phyloP scores from a whole-genome alignment of 2,329 filamentous ascomycete genomes.

The Periconia macrospinosa region DNA sequence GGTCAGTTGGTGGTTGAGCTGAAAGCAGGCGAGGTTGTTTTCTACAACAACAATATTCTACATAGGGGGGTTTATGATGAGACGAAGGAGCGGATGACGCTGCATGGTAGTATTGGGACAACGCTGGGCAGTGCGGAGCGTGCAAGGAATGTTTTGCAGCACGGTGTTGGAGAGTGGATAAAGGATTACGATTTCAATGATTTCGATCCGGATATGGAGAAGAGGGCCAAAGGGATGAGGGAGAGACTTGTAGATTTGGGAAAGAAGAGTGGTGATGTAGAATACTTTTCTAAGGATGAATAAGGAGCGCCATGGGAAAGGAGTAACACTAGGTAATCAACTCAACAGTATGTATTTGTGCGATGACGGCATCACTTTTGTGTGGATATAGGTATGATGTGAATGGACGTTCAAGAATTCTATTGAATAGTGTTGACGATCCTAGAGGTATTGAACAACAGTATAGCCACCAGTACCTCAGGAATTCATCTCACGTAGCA shows the following conservation, averaged over 20 bases:
- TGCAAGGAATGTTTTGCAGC: constrained; percentile 74
- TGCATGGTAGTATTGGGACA: constrained; percentile 73
- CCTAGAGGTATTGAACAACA: not conserved
- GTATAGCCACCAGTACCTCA: not conserved
- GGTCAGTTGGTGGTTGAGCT: constrained; percentile 68
- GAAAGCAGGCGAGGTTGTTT: constrained; percentile 75
- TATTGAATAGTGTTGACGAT: not conserved
- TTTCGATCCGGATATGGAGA: constrained; percentile 62
- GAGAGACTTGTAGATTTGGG: constrained; percentile 65
- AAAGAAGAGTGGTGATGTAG: constrained; percentile 61
- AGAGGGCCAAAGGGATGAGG: constrained; percentile 66
- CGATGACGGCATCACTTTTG: not conserved
- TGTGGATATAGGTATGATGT: not conserved
- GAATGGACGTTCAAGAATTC: not conserved
- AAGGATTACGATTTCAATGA: constrained; percentile 60
- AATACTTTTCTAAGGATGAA: constrained; percentile 51
- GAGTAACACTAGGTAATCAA: too few relatives aligned
- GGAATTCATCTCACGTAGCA: not conserved
- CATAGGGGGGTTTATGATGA: constrained; percentile 69
- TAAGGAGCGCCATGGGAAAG: constrained; percentile 7
- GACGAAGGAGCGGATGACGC: constrained; percentile 64
- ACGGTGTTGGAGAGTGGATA: constrained; percentile 71
- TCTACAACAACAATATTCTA: constrained; percentile 89
- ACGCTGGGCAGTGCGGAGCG: constrained; percentile 57
- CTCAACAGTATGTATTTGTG: too few relatives aligned